Evolutionary conservation across 2,329 filamentous ascomycete genomes (phyloP).

Genomic region (Fusarium aywerte): DNA sequence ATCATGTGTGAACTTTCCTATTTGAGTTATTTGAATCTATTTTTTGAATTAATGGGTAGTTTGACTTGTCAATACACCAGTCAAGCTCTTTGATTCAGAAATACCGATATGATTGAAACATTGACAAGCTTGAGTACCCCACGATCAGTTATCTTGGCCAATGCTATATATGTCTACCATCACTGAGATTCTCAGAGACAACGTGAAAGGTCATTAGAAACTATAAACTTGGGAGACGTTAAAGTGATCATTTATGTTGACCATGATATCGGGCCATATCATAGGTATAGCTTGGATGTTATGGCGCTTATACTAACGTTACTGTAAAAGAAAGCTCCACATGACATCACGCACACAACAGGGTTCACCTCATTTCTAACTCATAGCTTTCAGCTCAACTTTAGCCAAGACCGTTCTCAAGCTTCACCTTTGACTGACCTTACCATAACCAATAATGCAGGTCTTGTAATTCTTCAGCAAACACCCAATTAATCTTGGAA

Average conservation of each 20-base stretch:
- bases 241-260: background rate
- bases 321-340: constrained; percentile 31
- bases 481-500: constrained; percentile 14
- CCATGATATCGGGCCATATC: background rate
- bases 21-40: constrained; percentile 4
- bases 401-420: constrained; percentile 6
- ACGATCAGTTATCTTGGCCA: no score
- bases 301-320: constrained; percentile 2
- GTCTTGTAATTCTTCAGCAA: constrained; percentile 10
- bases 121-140: background rate
- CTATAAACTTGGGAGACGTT: no score
- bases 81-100: background rate
- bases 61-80: background rate
- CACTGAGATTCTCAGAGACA: background rate
- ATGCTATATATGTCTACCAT: background rate
- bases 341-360: constrained; percentile 44
- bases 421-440: constrained; percentile 2
- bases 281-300: background rate
- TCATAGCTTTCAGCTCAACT: constrained; percentile 7
- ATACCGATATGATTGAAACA: background rate
- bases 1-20: constrained; percentile 35
- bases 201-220: no score
- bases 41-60: background rate
- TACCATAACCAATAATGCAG: constrained; percentile 21
- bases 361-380: constrained; percentile 19